Conservation (phyloP, 2,329 filamentous ascomycete genomes). For the Magnaporthales sp. region DNA sequence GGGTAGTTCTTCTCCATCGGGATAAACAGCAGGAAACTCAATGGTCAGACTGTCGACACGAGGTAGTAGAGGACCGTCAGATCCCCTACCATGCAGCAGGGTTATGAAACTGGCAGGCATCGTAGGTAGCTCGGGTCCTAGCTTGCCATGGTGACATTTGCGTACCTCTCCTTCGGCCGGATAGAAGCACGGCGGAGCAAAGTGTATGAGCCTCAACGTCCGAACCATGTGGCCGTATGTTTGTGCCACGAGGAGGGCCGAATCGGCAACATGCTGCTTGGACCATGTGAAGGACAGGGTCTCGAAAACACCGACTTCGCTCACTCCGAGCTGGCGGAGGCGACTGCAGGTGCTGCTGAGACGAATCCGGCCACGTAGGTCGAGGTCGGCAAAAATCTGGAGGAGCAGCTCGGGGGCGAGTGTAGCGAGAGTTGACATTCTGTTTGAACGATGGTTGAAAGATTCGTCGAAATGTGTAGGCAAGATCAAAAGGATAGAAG, state of each 20-base stretch:
- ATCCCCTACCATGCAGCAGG: not conserved
- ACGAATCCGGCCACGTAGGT: not conserved
- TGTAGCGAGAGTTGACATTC: too few species aligned
- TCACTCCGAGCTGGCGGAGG: not conserved
- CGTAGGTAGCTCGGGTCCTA: not conserved
- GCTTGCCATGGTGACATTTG: too few species aligned
- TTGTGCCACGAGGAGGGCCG: not conserved
- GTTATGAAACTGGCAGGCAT: not conserved
- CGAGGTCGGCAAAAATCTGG: not conserved
- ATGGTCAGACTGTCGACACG: not conserved
- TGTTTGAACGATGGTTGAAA: too few species aligned
- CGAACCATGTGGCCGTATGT: not conserved
- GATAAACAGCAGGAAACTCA: not conserved
- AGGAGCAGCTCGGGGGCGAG: not conserved
- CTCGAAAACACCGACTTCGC: not conserved
- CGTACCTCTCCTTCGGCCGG: not conserved
- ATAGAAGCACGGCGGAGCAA: not conserved
- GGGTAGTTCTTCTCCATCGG: not conserved
- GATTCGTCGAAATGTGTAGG: too few species aligned
- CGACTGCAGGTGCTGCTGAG: conserved; percentile 1
- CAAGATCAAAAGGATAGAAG: too few species aligned
- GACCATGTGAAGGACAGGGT: not conserved
- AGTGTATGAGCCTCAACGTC: not conserved
- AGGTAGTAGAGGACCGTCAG: not conserved
- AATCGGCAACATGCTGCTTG: not conserved